These are phyloP conservation scores for Teratosphaeriaceae sp. DNA, from an alignment of 2,329 filamentous ascomycete species.

Conservation along the genomic window DNA sequence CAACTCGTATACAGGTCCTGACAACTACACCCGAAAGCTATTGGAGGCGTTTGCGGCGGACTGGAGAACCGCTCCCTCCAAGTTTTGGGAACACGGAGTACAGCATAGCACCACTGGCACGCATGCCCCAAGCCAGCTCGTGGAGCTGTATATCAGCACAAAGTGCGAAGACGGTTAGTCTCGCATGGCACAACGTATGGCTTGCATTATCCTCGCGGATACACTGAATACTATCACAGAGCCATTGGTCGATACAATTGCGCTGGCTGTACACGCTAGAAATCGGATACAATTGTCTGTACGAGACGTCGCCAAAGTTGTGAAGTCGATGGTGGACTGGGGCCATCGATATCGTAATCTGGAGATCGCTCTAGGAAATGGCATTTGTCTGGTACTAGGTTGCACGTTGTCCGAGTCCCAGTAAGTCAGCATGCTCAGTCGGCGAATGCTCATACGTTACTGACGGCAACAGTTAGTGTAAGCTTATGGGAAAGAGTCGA, in stretches of 20 bases:
- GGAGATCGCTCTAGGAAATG: background rate
- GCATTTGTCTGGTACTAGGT: background rate
- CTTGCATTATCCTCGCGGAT: background rate
- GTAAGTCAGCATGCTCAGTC: background rate
- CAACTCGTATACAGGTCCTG: background rate
- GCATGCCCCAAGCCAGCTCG: background rate
- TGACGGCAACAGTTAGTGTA: background rate
- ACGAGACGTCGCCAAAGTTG: background rate
- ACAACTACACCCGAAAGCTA: background rate
- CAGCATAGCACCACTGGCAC: no score
- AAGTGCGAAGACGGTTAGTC: conserved; percentile 1
- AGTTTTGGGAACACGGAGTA: background rate
- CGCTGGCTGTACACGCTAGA: background rate
- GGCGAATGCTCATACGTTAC: background rate
- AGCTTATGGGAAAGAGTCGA: background rate
- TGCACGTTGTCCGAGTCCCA: background rate
- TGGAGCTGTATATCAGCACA: background rate
- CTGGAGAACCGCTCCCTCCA: background rate
- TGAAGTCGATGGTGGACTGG: background rate
- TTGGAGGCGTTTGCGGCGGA: background rate
- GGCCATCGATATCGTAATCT: background rate
- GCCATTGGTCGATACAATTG: background rate
- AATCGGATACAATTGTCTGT: background rate
- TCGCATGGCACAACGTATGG: background rate
- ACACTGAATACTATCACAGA: background rate